These are phyloP conservation scores for Cladophialophora bantiana DNA, from an alignment of 2,329 filamentous ascomycete genomes.

Conservation along the genomic window DNA sequence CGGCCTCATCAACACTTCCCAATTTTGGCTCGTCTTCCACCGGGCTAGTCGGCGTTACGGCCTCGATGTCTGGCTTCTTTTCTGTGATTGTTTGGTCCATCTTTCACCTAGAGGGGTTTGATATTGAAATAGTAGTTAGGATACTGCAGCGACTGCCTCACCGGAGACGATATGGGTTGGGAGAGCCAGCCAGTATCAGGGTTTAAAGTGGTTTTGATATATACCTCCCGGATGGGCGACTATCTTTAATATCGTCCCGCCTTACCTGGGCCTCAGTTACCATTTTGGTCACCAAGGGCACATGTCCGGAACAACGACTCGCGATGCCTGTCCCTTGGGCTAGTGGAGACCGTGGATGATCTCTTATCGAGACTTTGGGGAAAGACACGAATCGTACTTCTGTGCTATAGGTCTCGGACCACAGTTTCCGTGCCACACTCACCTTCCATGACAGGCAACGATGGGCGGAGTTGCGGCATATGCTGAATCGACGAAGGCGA, in stretches of 20 bases:
- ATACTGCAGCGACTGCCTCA: background rate
- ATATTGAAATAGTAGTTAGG: background rate
- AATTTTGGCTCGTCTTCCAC: background rate
- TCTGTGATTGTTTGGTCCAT: conserved; percentile 2
- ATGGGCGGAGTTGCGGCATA: background rate
- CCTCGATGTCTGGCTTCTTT: conserved; percentile 16
- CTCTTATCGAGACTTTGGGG: background rate
- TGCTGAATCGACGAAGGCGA: background rate
- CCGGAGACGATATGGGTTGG: background rate
- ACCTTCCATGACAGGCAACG: conserved; percentile 1
- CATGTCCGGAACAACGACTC: background rate
- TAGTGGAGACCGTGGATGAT: background rate
- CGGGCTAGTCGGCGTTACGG: conserved; percentile 1
- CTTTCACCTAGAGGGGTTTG: background rate
- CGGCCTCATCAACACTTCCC: conserved; percentile 34
- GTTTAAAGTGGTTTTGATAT: background rate
- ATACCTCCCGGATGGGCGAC: background rate
- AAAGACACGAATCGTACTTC: background rate
- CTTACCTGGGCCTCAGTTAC: background rate
- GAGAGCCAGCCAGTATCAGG: background rate
- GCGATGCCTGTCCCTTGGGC: background rate
- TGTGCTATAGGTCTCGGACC: background rate
- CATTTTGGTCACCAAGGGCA: background rate
- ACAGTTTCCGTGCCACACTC: background rate
- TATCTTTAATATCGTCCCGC: background rate